Evolutionary conservation across 768 basidiomycete species (phyloP).

Genomic region (Pleurotus ostreatus): DNA sequence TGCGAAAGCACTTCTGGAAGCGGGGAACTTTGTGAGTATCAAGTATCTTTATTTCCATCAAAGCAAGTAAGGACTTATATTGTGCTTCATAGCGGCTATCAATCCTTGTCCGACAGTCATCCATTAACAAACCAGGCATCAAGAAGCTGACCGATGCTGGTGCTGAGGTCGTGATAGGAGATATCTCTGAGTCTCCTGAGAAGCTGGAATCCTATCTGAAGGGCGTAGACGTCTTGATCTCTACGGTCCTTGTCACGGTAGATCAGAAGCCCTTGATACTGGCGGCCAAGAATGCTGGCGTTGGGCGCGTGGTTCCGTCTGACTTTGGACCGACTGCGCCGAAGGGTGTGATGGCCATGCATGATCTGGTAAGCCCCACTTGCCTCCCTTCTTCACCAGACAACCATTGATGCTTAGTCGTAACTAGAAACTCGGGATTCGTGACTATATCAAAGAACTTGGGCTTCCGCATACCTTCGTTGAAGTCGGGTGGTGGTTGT

Average conservation of each 20-base stretch:
- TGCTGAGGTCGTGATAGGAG: background rate
- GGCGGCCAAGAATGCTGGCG: slow-evolving; percentile 1
- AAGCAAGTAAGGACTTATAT: background rate
- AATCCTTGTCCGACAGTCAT: background rate
- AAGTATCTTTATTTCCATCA: too few relatives aligned
- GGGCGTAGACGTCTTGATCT: slow-evolving; percentile 4
- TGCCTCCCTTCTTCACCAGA: background rate
- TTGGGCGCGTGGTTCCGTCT: background rate
- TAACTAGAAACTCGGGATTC: background rate
- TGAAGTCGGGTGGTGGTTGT: slow-evolving; percentile 2
- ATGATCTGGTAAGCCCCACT: background rate
- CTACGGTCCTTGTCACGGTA: background rate
- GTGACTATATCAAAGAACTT: background rate
- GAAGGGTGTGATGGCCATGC: background rate
- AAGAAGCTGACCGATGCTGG: background rate
- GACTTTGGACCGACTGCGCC: slow-evolving; percentile 3
- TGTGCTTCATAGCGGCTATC: background rate
- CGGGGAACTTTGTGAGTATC: background rate
- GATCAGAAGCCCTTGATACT: background rate
- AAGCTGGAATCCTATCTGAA: background rate
- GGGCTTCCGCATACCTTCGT: background rate
- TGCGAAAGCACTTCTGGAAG: background rate
- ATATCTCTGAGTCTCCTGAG: background rate
- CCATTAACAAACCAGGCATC: background rate
- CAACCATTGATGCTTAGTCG: background rate